A percentile compares a stretch with the other conserved stretches of the same genome.
Evolutionary conservation across 176 grass and related monocot genomes (phyloP).

Genomic region (Lolium rigidum): DNA sequence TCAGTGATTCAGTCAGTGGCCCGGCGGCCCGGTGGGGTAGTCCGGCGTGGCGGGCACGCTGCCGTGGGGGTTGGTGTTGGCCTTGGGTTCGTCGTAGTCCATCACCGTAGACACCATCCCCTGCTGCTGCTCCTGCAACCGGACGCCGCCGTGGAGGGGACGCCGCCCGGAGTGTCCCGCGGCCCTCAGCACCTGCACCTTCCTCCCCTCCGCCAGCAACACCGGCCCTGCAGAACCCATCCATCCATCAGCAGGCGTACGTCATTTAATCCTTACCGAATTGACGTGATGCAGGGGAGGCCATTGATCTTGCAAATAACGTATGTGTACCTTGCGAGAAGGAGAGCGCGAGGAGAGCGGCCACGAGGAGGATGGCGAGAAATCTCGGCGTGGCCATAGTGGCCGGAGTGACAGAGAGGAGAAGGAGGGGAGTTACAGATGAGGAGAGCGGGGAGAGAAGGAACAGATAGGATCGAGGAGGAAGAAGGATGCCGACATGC

Average conservation of each 20-base stretch:
- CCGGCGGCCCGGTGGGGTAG: conserved; percentile 44
- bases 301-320: background rate
- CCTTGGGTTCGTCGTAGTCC: conserved; percentile 61
- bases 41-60: conserved; percentile 41
- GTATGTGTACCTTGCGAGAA: conserved; percentile 32
- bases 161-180: background rate
- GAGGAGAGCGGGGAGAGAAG: background rate
- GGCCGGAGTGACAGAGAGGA: background rate
- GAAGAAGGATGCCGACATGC: background rate
- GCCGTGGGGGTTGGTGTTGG: conserved; percentile 66
- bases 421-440: background rate
- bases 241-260: background rate
- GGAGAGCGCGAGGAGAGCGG: conserved; percentile 46
- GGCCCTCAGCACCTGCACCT: conserved; percentile 37
- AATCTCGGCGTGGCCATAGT: conserved; percentile 39
- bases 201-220: conserved; percentile 39
- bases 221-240: conserved; percentile 21
- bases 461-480: conserved; percentile 9
- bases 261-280: background rate
- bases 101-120: conserved; percentile 44
- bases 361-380: conserved; percentile 26
- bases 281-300: background rate
- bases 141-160: background rate
- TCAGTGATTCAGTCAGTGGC: conserved; percentile 20
- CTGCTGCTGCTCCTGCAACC: conserved; percentile 27